Evolutionary conservation across 2,329 filamentous ascomycete species (phyloP), one percentile per base, ranked within the genome.

Genomic region (Penicillium sp.): DNA sequence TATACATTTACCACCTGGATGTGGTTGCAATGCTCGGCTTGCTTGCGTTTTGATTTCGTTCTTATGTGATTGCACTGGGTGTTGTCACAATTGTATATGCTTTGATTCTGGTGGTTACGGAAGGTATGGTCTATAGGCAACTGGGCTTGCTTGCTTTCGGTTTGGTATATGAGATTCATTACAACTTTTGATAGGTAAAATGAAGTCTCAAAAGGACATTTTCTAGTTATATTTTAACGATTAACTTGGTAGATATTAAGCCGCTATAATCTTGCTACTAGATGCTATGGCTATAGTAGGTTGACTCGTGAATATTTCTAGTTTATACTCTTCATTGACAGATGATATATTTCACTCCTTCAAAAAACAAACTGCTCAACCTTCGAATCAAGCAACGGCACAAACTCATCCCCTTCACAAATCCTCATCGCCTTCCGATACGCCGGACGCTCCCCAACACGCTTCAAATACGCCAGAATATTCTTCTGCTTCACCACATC

Each of bases 361-460:
- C 43, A 43, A 29, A 53, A 20, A 13, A 2, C 29, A 28, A 43
- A 53, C n/a, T 14, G 33, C 29, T 41, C 35, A 23, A 29, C 37
- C 23, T 48, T 50, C 5, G 42, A 11, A 2, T 39, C 42, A 6
- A 53, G 27, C 16, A 53, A 20, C 5, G 50, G 50, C 30, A 35
- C 33, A 29, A 53, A 53, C n/a, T 45, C 37, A 9, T 53, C 45
- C 2, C 50, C 48, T 20, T 53, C 47, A 16, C 50, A 53, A 9
- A 48, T 39, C 32, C 31, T 43, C 44, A 53, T 51, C 4, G 50
- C 50, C 38, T 35, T 46, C 32, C 38, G 40, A 32, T 53, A 53
- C 3, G 50, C 50, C 12, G 48, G 44, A 2, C 50, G 35, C 25
- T 53, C 47, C 2, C 44, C 43, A 26, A 53, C 32, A 6, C 50